Base-by-base conservation (phyloP, 2,329 filamentous ascomycete genomes). In the Parastagonospora avenae region DNA sequence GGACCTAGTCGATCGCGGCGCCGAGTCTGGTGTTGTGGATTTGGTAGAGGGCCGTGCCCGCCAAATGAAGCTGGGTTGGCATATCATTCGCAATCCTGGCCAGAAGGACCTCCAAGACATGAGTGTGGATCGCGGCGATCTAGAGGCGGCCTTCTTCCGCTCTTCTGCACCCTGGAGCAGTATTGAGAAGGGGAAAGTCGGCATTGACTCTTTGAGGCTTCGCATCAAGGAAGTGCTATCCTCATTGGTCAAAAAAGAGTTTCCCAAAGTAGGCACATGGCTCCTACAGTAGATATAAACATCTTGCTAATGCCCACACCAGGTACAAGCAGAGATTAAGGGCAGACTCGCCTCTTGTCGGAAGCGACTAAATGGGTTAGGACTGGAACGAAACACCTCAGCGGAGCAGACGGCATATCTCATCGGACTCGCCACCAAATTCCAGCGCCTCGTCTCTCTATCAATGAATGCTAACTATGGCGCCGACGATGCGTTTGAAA, bases 401-500 rank as follows among this genome's bases (percentile, higher is more conserved):
- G 41, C 41, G 30, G 29, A 43, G 41, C 41, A 43, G 41, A 43
- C 41, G 29, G 41, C 29, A 43, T 43, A 33, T 35, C 41, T 43
- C 28, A 43, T 43, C 41, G 41, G 41, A 43, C 30, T 43, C 29
- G 41, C 41, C 41, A 43, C 41, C 29, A 43, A 43, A 43, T 43
- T 43, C 29, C 41, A 43, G 41, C 30, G 41, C 41, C 41, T 43
- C 29, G 41, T 33, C 41, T 43, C 29, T 35, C 41, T 43, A 35
- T 43, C 41, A 33, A 16, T 43, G 29, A 43, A 43, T 43, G 41
- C 41, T 43, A 43, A 10, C 28, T 30, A 43, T 43, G 41, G 41
- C 41, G 29, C 41, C 28, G 41, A 35, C 41, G 41, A 43, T 35
- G 41, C 30, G 41, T 43, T 43, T 16, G 29, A 43, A 32, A 24